Evolutionary conservation across 2,329 filamentous ascomycete genomes (phyloP).

Genomic region (Pseudocercospora vitis): DNA sequence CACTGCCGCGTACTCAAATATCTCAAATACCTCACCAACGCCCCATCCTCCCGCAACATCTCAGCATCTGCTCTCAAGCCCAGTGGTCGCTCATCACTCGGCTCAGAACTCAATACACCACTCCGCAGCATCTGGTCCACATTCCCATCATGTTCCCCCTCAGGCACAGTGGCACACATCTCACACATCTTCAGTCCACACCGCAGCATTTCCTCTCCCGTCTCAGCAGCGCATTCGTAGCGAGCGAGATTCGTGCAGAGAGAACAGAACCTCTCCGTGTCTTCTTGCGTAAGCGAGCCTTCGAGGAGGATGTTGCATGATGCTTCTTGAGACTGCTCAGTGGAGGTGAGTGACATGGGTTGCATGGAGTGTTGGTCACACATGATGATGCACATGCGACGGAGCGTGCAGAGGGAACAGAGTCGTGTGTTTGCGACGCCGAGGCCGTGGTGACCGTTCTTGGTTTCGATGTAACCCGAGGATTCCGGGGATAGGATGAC

Average conservation of each 20-base stretch:
- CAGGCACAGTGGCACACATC: slow-evolving; percentile 30
- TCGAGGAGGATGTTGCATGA: slow-evolving; percentile 29
- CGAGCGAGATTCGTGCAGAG: slow-evolving; percentile 44
- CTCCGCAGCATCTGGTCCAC: slow-evolving; percentile 30
- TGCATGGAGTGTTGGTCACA: slow-evolving; percentile 39
- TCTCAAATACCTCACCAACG: slow-evolving; percentile 29
- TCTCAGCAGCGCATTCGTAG: slow-evolving; percentile 37
- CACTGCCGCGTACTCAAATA: slow-evolving; percentile 9
- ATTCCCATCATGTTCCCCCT: slow-evolving; percentile 24
- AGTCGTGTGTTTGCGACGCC: slow-evolving; percentile 40
- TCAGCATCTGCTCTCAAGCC: slow-evolving; percentile 39
- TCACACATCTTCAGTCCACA: slow-evolving; percentile 40
- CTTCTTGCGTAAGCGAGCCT: slow-evolving; percentile 3
- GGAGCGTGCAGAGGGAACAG: slow-evolving; percentile 40
- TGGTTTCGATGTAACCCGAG: slow-evolving; percentile 39
- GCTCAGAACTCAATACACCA: slow-evolving; percentile 19
- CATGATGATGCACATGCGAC: slow-evolving; percentile 38
- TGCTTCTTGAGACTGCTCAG: slow-evolving; percentile 11
- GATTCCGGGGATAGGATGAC: slow-evolving; percentile 36
- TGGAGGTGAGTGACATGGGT: slow-evolving; percentile 26
- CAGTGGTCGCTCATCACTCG: slow-evolving; percentile 20
- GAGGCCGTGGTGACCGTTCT: slow-evolving; percentile 33
- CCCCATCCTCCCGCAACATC: slow-evolving; percentile 36
- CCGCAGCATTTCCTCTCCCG: slow-evolving; percentile 14
- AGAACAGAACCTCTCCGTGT: slow-evolving; percentile 41